Evolutionary conservation across 179 eudicot species (phyloP).

Genomic region (Beta corolliflora): DNA sequence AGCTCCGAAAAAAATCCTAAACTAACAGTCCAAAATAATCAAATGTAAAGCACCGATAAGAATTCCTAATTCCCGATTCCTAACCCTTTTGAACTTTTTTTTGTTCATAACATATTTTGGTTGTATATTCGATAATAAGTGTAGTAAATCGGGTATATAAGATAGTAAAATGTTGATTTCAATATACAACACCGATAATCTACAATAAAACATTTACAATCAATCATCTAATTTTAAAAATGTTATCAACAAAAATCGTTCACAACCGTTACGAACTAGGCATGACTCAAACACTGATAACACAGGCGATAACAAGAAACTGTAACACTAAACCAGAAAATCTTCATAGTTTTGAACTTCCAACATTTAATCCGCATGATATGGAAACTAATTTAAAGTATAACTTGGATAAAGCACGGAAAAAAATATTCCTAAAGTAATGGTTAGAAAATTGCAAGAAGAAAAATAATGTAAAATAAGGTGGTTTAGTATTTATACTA

Average conservation of each 20-base stretch:
- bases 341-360: background rate
- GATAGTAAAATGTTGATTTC: no score
- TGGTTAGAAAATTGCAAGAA: background rate
- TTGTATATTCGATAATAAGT: no score
- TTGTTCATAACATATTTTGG: no score
- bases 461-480: background rate
- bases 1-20: background rate
- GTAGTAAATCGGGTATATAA: no score
- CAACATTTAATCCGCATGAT: background rate
- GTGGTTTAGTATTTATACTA: slow-evolving; percentile 33
- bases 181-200: no score
- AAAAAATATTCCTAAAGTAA: background rate
- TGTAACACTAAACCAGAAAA: background rate
- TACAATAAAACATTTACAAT: no score
- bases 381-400: background rate
- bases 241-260: no score
- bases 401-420: background rate
- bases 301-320: background rate
- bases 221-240: no score
- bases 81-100: no score
- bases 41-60: background rate
- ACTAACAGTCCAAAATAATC: background rate
- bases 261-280: no score
- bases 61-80: no score
- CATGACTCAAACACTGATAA: no score